These are phyloP conservation scores for Elsinoe ampelina DNA, from an alignment of 2,329 filamentous ascomycete genomes.

Conservation along the genomic window DNA sequence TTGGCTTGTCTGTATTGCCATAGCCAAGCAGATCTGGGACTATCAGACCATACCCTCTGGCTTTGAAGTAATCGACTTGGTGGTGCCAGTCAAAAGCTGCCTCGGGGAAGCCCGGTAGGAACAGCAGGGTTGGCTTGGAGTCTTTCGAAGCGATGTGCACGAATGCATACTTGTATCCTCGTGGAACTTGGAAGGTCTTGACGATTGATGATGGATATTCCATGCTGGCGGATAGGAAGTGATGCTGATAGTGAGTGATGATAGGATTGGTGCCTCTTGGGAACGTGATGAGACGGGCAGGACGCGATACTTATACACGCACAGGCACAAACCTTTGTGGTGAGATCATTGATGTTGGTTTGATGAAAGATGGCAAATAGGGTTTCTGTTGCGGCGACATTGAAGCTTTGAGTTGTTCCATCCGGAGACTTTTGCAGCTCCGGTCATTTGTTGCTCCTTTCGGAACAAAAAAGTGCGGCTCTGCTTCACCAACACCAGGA, in stretches of 20 bases:
- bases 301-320: no score
- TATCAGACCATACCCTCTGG: conserved; percentile 32
- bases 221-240: background rate
- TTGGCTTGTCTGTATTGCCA: conserved; percentile 34
- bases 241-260: background rate
- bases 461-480: no score
- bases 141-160: background rate
- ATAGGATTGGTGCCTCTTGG: no score
- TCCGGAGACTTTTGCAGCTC: background rate
- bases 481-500: no score
- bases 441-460: background rate
- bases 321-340: no score
- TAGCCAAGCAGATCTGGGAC: conserved; percentile 33
- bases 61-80: conserved; percentile 33
- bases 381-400: background rate
- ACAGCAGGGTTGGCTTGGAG: conserved; percentile 28
- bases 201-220: conserved; percentile 4
- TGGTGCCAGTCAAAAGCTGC: conserved; percentile 36
- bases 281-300: no score
- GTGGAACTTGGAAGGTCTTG: background rate
- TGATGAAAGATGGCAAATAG: background rate
- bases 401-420: background rate
- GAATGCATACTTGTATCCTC: conserved; percentile 4
- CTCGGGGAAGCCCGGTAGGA: conserved; percentile 44
- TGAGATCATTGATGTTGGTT: background rate